A percentile compares a stretch with the other conserved stretches of the same genome.
Evolutionary conservation across 108 stramenopile genomes (phyloP).

Genomic region (Skeletonema costatum): DNA sequence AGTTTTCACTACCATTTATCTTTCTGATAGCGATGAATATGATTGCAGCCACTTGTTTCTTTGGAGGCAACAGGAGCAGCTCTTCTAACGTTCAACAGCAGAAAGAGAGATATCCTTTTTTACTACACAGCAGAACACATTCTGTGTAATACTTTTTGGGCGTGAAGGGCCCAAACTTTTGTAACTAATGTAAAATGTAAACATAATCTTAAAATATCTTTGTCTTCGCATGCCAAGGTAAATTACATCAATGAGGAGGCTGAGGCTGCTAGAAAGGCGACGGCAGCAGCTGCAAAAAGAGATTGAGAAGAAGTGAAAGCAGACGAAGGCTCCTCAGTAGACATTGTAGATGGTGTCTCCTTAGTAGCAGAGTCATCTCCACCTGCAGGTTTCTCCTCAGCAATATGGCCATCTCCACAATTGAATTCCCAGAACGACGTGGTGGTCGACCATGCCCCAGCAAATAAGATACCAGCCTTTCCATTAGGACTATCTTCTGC

Average conservation of each 20-base stretch:
- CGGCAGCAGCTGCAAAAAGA: background rate
- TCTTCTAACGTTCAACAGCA: background rate
- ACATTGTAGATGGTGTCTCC: background rate
- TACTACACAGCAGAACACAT: no score
- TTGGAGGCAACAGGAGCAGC: background rate
- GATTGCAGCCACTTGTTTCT: background rate
- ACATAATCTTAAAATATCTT: background rate
- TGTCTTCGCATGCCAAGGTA: background rate
- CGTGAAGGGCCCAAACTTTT: background rate
- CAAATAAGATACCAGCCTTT: conserved; percentile 50
- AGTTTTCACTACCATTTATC: background rate
- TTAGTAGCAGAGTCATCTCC: background rate
- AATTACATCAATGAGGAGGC: background rate
- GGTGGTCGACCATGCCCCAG: conserved; percentile 39
- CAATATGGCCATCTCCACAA: conserved; percentile 8
- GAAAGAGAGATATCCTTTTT: no score
- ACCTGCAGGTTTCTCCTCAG: background rate
- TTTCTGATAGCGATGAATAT: background rate
- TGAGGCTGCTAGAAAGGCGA: background rate
- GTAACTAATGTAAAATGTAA: background rate
- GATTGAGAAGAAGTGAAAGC: background rate
- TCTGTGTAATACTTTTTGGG: no score
- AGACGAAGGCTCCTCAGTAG: background rate
- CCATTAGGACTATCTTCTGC: conserved; percentile 42
- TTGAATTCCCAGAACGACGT: conserved; percentile 54